Base-by-base conservation (phyloP, 352 stramenopile genomes). In the Aphanomyces cochlioides region DNA sequence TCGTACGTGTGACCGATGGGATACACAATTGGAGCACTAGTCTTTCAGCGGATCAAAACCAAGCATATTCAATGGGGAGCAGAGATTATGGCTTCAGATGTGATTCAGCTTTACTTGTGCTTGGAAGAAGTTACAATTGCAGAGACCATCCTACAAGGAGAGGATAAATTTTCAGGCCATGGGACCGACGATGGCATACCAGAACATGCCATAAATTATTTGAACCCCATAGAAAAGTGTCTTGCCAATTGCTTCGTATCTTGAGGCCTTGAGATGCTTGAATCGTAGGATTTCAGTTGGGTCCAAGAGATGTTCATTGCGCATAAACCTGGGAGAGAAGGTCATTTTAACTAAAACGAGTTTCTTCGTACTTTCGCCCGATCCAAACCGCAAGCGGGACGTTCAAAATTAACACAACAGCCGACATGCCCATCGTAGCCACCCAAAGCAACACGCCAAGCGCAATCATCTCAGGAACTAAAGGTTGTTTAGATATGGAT, bases 161-260 rank as follows among this genome's bases (percentile, higher is more conserved):
- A 28, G 28, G 28, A 28, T 28, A 28, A 28, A 28, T 28, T 2
- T 28, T 28, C 28, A 28, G 28, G 28, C 28, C 28, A 28, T 28
- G 28, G 28, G 28, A 28, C 12, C 37, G 40, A 48, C 2, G 38
- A n/a, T 34, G n/a, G 28, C 69, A 28, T 65, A 94, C 86, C 87
- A 95, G 74, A 90, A 95, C 87, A 95, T 95, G 81, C 83, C 87
- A 75, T 95, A 95, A 68, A 95, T 80, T 69, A 95, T 95, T 74
- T 92, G 87, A 45, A 95, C 77, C 12, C 87, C 87, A 66, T 92
- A 95, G 54, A 95, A 95, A 10, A 95, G 80, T 13, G 85, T 95
- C 74, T 89, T 93, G 38, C 79, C 79, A 71, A 95, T 95, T 19
- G 87, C 84, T 74, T 93, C 85, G 47, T 87, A 77, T 59, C 87